phyloP scores from a whole-genome alignment of 805 yeast species.

The Maudiozyma turicensis region DNA sequence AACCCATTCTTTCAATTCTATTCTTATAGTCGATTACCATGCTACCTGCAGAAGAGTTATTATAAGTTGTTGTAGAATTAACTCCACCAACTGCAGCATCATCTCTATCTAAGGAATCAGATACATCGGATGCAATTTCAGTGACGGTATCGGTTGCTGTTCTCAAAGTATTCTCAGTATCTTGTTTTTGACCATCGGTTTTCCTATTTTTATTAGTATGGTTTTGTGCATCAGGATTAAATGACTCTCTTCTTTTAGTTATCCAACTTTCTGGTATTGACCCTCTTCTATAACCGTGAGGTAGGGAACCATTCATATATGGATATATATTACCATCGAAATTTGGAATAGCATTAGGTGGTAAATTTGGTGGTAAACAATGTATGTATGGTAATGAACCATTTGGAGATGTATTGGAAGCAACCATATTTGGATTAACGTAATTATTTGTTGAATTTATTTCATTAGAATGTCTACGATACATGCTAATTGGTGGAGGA shows the following conservation, averaged over 20 bases:
- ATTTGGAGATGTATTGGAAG: neutral
- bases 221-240: slow-evolving; percentile 2
- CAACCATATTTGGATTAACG: neutral
- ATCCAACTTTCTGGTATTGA: slow-evolving; percentile 16
- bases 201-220: neutral
- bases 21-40: slow-evolving; percentile 9
- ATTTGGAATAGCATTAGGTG: slow-evolving; percentile 8
- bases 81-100: neutral
- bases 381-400: slow-evolving; percentile 6
- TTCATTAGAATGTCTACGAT: slow-evolving; percentile 31
- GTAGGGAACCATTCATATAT: slow-evolving; percentile 9
- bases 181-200: neutral
- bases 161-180: neutral
- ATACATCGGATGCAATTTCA: slow-evolving; percentile 17
- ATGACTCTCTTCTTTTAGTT: slow-evolving; percentile 9
- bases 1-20: slow-evolving; percentile 1
- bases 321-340: slow-evolving; percentile 13
- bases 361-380: slow-evolving; percentile 6
- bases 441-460: neutral
- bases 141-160: slow-evolving; percentile 8
- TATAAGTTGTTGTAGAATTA: slow-evolving; percentile 18
- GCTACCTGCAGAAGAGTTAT: slow-evolving; percentile 25
- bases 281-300: slow-evolving; percentile 14
- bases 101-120: slow-evolving; percentile 13
- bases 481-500: slow-evolving; percentile 71